phyloP scores from a whole-genome alignment of 2,329 filamentous ascomycete genomes.

The Aspergillus sergii region DNA sequence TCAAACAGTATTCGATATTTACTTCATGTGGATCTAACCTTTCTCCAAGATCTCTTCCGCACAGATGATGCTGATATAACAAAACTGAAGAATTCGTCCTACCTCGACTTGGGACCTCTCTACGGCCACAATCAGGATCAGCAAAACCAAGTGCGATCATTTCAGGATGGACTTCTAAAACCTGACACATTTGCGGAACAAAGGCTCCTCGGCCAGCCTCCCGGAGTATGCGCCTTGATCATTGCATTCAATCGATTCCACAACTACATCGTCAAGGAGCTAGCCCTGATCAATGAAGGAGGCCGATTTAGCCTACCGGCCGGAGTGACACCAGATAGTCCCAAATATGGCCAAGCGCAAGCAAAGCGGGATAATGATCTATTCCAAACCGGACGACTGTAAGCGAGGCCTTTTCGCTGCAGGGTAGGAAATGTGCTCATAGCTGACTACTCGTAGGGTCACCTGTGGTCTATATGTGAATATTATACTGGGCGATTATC shows the following conservation, averaged over 20 bases:
- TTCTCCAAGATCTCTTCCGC: conserved; percentile 16
- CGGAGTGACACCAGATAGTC: conserved; percentile 21
- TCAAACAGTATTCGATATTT: background rate
- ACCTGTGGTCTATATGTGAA: conserved; percentile 37
- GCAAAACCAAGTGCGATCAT: conserved; percentile 39
- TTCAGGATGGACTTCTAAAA: conserved; percentile 42
- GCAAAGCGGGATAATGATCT: conserved; percentile 38
- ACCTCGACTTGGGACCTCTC: conserved; percentile 50
- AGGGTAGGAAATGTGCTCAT: background rate
- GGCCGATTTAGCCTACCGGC: conserved; percentile 27
- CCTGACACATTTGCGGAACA: conserved; percentile 39
- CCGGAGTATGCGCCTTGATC: conserved; percentile 36
- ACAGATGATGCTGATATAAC: conserved; percentile 37
- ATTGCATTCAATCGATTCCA: conserved; percentile 44
- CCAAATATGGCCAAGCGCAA: conserved; percentile 38
- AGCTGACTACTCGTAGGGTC: conserved; percentile 14
- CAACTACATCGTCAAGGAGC: conserved; percentile 40
- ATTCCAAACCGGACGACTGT: conserved; percentile 37
- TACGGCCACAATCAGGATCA: conserved; percentile 44
- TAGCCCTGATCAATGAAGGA: conserved; percentile 47
- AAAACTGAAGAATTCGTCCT: conserved; percentile 46
- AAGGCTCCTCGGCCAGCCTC: conserved; percentile 35
- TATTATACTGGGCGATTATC: conserved; percentile 37
- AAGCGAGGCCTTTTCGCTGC: background rate
- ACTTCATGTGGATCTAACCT: background rate